A percentile compares a stretch with the other conserved stretches of the same genome.
Evolutionary conservation across 257 asterid species (phyloP).

Genomic region (Solanum paucissectum): DNA sequence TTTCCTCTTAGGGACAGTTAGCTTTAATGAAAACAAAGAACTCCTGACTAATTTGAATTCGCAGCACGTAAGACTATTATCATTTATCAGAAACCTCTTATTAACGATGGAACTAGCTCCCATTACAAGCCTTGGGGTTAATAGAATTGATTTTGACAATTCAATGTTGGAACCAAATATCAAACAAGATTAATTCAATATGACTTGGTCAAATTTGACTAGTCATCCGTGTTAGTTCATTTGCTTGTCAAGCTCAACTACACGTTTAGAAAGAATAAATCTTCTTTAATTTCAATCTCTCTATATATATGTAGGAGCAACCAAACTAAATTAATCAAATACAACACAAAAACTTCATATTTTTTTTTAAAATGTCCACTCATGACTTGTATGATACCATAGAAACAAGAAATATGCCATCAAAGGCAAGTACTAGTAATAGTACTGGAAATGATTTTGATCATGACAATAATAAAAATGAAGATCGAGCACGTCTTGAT

Average conservation of each 20-base stretch:
- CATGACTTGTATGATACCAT: neutral
- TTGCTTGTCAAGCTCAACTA: neutral
- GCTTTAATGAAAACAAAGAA: neutral
- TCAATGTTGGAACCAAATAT: neutral
- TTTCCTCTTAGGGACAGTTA: neutral
- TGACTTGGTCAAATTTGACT: neutral
- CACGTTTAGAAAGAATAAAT: neutral
- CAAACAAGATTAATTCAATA: neutral
- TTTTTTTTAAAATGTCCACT: neutral
- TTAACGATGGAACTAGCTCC: neutral
- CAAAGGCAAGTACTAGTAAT: neutral
- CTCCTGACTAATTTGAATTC: neutral
- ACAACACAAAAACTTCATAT: neutral
- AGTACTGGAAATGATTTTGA: neutral
- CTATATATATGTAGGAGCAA: neutral
- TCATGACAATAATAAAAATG: constrained; percentile 20
- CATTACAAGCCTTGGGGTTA: neutral
- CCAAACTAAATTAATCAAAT: neutral
- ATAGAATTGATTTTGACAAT: neutral
- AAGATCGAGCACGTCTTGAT: constrained; percentile 39
- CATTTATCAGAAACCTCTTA: neutral
- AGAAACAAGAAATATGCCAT: neutral
- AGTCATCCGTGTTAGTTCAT: neutral
- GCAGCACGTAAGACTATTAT: neutral
- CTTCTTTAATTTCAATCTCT: neutral